Evolutionary conservation across 768 basidiomycete genomes (phyloP), one percentile per base, ranked within the genome.

Genomic region (Coprinopsis cinerea): DNA sequence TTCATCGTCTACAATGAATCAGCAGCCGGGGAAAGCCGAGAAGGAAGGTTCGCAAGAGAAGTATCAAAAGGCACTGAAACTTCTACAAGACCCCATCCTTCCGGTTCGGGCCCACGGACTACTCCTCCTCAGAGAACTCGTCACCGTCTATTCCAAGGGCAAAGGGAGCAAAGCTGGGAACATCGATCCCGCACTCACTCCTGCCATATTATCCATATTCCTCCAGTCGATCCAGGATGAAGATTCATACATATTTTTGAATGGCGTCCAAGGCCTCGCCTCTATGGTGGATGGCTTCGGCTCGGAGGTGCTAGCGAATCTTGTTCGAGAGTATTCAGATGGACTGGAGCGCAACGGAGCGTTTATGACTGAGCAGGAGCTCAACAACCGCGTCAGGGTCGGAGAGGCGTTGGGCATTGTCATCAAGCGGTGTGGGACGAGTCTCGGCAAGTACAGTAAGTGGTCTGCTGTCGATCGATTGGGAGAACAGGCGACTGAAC

Each of bases 51-150:
- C 78, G 3, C 81, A 82, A 48, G 82, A 81, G 42, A 78, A 72
- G 5, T 98, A 96, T 64, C 91, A 92, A 58, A 85, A 87, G 57
- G 91, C 93, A 2, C 72, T 97, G 15, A 87, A 84, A 55, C 77
- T 94, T 22, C 70, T 97, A 10, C 88, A 93, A 65, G 95, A 98
- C 64, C 86, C 91, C 1, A 81, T 95, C 28, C 74, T 97, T 9
- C 94, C 95, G 18, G 93, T 98, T 34, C 85, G 94, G 41, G 95
- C 91, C 0, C 93, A 97, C 61, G 95, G 95, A 4, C 72, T 97
- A 2, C 71, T 91, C 30, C 73, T 93, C 20, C 75, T 98, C 18
- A 82, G 87, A 42, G 78, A 90, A 53, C 78, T 97, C 22, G 82
- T 93, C 17, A 70, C 75, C 20, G 67, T 75, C 17, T 52, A 57